phyloP scores from a whole-genome alignment of 306 rosid genomes.

The Vigna nakashimae region DNA sequence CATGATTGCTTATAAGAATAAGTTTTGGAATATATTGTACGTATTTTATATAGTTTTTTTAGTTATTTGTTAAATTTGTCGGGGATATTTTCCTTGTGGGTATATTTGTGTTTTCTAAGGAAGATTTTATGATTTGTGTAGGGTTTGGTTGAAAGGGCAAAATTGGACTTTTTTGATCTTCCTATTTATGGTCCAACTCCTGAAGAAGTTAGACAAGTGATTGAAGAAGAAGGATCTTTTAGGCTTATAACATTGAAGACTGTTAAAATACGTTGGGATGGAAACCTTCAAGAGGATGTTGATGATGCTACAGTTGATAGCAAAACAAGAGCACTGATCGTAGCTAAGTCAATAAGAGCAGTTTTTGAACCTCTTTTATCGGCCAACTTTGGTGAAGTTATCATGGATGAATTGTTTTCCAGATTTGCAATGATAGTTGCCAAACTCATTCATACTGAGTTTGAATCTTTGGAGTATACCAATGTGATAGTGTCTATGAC shows the following conservation, averaged over 20 bases:
- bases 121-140: neutral
- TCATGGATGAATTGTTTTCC: slow-evolving; percentile 54
- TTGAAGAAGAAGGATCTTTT: slow-evolving; percentile 57
- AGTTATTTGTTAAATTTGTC: neutral
- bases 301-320: neutral
- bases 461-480: slow-evolving; percentile 20
- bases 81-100: neutral
- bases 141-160: slow-evolving; percentile 50
- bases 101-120: too few relatives aligned
- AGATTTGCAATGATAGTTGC: slow-evolving; percentile 38
- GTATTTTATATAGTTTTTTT: too few relatives aligned
- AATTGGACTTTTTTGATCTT: slow-evolving; percentile 48
- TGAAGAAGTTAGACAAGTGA: slow-evolving; percentile 46
- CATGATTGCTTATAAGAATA: too few relatives aligned
- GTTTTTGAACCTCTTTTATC: slow-evolving; percentile 53
- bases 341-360: slow-evolving; percentile 49
- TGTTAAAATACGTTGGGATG: slow-evolving; percentile 41
- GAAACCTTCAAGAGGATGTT: neutral
- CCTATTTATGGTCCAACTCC: slow-evolving; percentile 48
- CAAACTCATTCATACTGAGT: slow-evolving; percentile 19
- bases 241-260: slow-evolving; percentile 9
- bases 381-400: slow-evolving; percentile 44
- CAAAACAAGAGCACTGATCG: neutral
- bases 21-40: too few relatives aligned
- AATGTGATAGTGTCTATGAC: slow-evolving; percentile 41